Base-by-base conservation (phyloP, 495 filamentous ascomycete genomes). In the Penicillium arizonense region DNA sequence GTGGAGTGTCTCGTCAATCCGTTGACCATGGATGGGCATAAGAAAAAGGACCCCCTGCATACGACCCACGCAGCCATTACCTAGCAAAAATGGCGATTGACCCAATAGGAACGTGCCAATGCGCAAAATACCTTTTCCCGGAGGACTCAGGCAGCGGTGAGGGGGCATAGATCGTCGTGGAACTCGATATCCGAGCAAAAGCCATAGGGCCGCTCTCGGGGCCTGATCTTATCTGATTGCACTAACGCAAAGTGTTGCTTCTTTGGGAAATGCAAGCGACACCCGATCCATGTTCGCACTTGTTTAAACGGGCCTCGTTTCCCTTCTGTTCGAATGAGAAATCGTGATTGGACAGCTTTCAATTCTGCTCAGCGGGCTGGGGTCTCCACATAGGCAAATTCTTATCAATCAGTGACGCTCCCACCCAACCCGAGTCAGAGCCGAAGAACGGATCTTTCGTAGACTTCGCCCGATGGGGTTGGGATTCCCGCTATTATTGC, bases 211-310 rank as follows among this genome's bases (percentile, higher is more conserved):
- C 51, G 55, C 43, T 52, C 46, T 62, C 59, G 55, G 54, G 43
- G 45, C 41, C 34, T 58, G 59, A 66, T 66, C 63, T 67, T 67
- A 67, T 67, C 63, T 56, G 63, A 67, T 67, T 47, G 61, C 58
- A 55, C 63, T 63, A 63, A 50, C 26, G 43, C 12, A 30, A 30
- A 30, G 7, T 30, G 28, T 30, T 33, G 39, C 47, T 30, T 49
- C 37, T 30, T 5, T 46, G n/a, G 24, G 6, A 13, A 32, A 23
- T 14, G 48, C 20, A 34, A 14, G 6, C 21, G 13, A 33, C 8
- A 1, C 9, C 5, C 10, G 13, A 18, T 24, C 7, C 18, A 0
- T 28, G 28, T 30, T 30, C 28, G 8, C 2, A 7, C 16, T 9
- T 13, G 11, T 24, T 5, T 32, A 20, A 16, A 30, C 8, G 28